These are phyloP conservation scores for Exophiala spinifera DNA, from an alignment of 2,329 filamentous ascomycete species.

Conservation along the genomic window DNA sequence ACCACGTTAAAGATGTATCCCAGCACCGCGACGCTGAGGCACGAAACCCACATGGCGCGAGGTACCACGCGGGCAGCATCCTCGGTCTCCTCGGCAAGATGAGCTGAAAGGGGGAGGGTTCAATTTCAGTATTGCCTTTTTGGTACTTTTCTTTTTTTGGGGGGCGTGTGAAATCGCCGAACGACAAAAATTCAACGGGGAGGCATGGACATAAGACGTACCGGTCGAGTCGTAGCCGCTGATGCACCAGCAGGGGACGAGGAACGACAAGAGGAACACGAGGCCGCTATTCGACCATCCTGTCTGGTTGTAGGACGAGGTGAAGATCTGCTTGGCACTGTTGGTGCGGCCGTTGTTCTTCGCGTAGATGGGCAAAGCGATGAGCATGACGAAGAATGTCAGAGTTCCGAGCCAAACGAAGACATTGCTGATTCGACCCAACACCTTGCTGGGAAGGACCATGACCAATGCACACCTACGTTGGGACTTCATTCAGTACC, in stretches of 20 bases:
- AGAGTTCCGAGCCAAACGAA: constrained; percentile 4
- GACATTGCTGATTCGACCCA: constrained; percentile 1
- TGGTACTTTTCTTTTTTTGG: no score
- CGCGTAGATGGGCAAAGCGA: constrained; percentile 2
- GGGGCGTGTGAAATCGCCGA: no score
- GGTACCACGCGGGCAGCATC: constrained; percentile 1
- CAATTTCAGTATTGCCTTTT: no score
- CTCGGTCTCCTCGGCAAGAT: constrained; percentile 5
- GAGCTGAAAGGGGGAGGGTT: background rate
- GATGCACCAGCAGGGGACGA: constrained; percentile 6
- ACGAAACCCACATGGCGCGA: constrained; percentile 8
- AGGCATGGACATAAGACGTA: no score
- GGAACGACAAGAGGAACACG: constrained; percentile 3
- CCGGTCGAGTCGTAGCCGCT: constrained; percentile 2
- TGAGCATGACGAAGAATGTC: constrained; percentile 8
- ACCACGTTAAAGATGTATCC: constrained; percentile 8
- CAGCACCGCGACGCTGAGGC: background rate
- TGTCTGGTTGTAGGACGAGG: constrained; percentile 5
- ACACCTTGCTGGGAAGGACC: constrained; percentile 2
- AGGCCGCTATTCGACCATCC: background rate
- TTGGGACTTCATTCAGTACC: background rate
- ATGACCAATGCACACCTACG: background rate
- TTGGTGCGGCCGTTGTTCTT: background rate
- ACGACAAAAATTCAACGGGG: no score
- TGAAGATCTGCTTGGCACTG: constrained; percentile 4